Conservation (phyloP, 306 rosid genomes). For the Corylus heterophylla region DNA sequence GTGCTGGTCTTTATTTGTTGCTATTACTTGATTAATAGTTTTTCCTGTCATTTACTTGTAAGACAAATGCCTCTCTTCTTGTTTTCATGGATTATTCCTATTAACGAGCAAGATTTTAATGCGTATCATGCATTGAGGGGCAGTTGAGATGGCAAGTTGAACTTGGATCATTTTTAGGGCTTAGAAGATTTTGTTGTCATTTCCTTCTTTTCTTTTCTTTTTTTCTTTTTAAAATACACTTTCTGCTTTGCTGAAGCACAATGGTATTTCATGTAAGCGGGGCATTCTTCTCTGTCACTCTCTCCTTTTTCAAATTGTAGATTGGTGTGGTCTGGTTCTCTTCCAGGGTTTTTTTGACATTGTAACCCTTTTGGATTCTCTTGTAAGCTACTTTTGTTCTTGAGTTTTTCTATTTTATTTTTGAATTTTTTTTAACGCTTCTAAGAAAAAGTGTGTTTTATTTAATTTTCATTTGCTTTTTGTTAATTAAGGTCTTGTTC, state of each 20-base stretch:
- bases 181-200: background rate
- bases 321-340: background rate
- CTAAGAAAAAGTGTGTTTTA: too few species aligned
- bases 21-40: background rate
- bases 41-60: too few species aligned
- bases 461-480: background rate
- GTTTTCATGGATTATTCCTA: background rate
- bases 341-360: constrained; percentile 1
- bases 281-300: background rate
- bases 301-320: background rate
- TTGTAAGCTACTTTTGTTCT: background rate
- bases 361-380: too few species aligned
- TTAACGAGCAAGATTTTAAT: background rate
- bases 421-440: background rate
- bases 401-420: background rate
- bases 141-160: background rate
- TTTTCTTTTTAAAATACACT: constrained; percentile 7
- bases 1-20: background rate
- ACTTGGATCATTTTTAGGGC: background rate
- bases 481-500: constrained; percentile 17
- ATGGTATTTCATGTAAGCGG: background rate
- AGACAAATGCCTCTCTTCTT: too few species aligned
- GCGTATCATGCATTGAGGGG: background rate
- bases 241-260: background rate
- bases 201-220: background rate